Conservation (phyloP, 345 rosid species). For the Anacardium occidentale region DNA sequence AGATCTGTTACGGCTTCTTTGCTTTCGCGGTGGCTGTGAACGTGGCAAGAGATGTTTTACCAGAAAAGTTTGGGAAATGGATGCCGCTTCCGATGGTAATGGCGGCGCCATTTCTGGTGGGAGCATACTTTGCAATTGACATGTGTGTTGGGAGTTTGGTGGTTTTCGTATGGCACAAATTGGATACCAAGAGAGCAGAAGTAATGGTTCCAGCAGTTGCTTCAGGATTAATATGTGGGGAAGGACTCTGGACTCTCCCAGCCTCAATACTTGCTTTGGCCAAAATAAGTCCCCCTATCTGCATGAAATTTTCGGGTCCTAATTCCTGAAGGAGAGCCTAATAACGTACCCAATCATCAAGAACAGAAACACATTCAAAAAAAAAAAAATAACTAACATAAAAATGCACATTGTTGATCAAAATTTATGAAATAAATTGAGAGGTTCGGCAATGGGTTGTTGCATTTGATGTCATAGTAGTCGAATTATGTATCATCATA, state of each 20-base stretch:
- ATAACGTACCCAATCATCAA: too few species aligned
- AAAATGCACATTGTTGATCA: not conserved
- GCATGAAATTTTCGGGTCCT: conserved; percentile 61
- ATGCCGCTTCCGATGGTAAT: conserved; percentile 91
- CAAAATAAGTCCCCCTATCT: conserved; percentile 75
- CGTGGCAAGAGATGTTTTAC: conserved; percentile 59
- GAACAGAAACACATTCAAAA: too few species aligned
- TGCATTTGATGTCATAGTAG: too few species aligned
- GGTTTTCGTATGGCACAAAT: conserved; percentile 61
- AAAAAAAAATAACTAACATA: not conserved
- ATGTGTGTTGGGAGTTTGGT: conserved; percentile 80
- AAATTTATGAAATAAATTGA: not conserved
- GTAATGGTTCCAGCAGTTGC: conserved; percentile 87
- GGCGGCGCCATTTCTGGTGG: conserved; percentile 83
- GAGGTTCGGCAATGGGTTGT: not conserved
- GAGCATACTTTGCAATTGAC: conserved; percentile 88
- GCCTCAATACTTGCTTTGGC: conserved; percentile 81
- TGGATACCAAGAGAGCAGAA: conserved; percentile 58
- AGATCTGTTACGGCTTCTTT: conserved; percentile 69
- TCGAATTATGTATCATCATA: too few species aligned
- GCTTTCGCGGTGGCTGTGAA: conserved; percentile 68
- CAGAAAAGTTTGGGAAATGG: conserved; percentile 61
- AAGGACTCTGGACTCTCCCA: conserved; percentile 89
- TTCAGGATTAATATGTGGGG: conserved; percentile 88
- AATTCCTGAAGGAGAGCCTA: too few species aligned